These are phyloP conservation scores for Suillus clintonianus DNA, from an alignment of 768 basidiomycete species.

Conservation along the genomic window DNA sequence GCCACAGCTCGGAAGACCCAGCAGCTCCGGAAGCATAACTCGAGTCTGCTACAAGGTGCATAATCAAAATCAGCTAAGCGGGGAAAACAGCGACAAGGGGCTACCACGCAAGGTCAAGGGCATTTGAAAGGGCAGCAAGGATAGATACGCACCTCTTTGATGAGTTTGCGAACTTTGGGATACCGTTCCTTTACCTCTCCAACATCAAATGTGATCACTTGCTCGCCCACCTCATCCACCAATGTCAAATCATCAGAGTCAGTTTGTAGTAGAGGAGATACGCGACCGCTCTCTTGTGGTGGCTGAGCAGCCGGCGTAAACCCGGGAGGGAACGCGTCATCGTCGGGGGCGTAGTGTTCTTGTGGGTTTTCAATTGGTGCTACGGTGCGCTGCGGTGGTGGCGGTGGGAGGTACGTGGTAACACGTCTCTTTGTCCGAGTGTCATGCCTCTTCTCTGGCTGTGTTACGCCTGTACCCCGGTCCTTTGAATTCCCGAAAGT, in stretches of 20 bases:
- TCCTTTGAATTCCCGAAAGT: background rate
- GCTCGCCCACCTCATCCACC: constrained; percentile 22
- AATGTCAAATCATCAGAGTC: constrained; percentile 30
- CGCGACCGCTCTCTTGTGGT: background rate
- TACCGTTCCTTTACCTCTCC: constrained; percentile 22
- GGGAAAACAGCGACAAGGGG: constrained; percentile 6
- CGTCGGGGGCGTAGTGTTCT: background rate
- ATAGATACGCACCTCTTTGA: constrained; percentile 27
- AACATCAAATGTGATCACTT: constrained; percentile 13
- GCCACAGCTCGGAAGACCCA: constrained; percentile 30
- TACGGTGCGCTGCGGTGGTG: background rate
- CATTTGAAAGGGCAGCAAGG: background rate
- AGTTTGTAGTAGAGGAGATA: constrained; percentile 7
- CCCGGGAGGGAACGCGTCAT: background rate
- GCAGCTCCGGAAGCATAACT: constrained; percentile 21
- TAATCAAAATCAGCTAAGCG: constrained; percentile 4
- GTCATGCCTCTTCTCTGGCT: background rate
- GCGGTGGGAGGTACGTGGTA: constrained; percentile 32
- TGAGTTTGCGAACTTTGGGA: constrained; percentile 12
- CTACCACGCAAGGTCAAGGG: background rate
- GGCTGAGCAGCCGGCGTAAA: background rate
- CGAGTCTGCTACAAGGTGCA: background rate
- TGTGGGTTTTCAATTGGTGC: background rate
- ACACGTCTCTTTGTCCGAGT: constrained; percentile 18
- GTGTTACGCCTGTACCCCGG: background rate